Percentiles rank a stretch among this genome's conserved stretches.
These are phyloP conservation scores for Pythium oligandrum DNA, from an alignment of 352 stramenopile genomes.

Conservation along the genomic window DNA sequence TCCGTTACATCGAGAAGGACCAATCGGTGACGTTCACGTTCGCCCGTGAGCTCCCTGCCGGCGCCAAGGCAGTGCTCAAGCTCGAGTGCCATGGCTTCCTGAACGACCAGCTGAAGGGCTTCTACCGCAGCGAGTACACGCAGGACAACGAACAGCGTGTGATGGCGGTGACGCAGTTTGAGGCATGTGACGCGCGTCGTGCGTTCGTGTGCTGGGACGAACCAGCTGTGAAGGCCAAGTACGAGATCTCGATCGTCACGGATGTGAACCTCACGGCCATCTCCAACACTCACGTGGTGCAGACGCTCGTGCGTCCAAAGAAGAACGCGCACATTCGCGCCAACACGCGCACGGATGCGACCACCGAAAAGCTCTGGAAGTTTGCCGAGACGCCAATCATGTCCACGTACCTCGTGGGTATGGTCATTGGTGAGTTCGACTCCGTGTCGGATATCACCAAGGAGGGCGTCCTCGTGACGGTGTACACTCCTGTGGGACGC, in stretches of 20 bases:
- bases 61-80: slow-evolving; percentile 24
- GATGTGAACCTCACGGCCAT: slow-evolving; percentile 89
- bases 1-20: slow-evolving; percentile 48
- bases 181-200: slow-evolving; percentile 85
- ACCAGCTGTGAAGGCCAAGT: slow-evolving; percentile 94
- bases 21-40: slow-evolving; percentile 57
- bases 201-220: slow-evolving; percentile 99
- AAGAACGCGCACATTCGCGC: slow-evolving; percentile 53
- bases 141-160: slow-evolving; percentile 89
- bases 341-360: slow-evolving; percentile 27
- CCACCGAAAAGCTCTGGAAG: slow-evolving; percentile 61
- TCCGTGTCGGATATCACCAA: slow-evolving; percentile 86
- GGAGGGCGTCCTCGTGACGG: slow-evolving; percentile 90
- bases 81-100: slow-evolving; percentile 63
- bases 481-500: slow-evolving; percentile 95
- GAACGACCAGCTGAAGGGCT: slow-evolving; percentile 95
- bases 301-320: slow-evolving; percentile 56
- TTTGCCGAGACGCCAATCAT: slow-evolving; percentile 95
- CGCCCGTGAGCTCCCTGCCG: slow-evolving; percentile 32
- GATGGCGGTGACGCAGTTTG: slow-evolving; percentile 91
- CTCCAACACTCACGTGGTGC: slow-evolving; percentile 95
- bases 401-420: slow-evolving; percentile 95
- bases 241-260: slow-evolving; percentile 90
- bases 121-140: slow-evolving; percentile 94
- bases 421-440: slow-evolving; percentile 96